Evolutionary conservation across 371 early-diverging fungal species (phyloP), one percentile per base, ranked within the genome.

Genomic region (Chytridium lagenaria): DNA sequence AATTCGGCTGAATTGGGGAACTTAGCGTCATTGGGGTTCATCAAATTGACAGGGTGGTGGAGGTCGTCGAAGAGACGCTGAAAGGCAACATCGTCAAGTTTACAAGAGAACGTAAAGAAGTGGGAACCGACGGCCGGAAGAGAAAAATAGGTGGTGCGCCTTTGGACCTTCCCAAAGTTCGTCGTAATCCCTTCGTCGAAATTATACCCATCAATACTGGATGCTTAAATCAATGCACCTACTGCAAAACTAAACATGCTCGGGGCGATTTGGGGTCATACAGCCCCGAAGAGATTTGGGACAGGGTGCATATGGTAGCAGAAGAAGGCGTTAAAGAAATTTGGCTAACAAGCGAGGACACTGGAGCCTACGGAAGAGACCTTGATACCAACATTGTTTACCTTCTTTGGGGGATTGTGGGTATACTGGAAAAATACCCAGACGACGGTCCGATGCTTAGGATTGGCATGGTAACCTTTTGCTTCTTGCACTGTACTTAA

Each of bases 191-290:
- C 0, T 81, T 67, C 19, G 80, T 87, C 28, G 87, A 86, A 69
- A 85, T 86, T 59, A 81, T 85, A 57, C 84, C 86, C 31, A 86
- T 86, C 75, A 86, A 84, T 68, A 85, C 84, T 10, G 55, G 84
- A 2, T 86, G 87, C 59, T 67, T 87, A 50, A 87, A 87, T 71
- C 82, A 84, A 52, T 87, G 87, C 79, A 87, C 86, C 0, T 87
- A 87, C 76, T 87, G 87, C 78, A 87, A 87, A 64, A 87, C 87
- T 33, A 87, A 87, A 57, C 85, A 85, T 61, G 86, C 87, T 2
- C 81, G 87, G 28, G 87, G 55, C 26, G 26, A 31, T 26, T 34
- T 81, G 15, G 82, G 75, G 12, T 76, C 76, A 2, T 87, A 87
- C 59, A 23, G 72, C 0, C 77, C 79, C 2, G 75, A 72, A 36